phyloP scores from a whole-genome alignment of 2,329 filamentous ascomycete genomes.

The Madurella fahalii region DNA sequence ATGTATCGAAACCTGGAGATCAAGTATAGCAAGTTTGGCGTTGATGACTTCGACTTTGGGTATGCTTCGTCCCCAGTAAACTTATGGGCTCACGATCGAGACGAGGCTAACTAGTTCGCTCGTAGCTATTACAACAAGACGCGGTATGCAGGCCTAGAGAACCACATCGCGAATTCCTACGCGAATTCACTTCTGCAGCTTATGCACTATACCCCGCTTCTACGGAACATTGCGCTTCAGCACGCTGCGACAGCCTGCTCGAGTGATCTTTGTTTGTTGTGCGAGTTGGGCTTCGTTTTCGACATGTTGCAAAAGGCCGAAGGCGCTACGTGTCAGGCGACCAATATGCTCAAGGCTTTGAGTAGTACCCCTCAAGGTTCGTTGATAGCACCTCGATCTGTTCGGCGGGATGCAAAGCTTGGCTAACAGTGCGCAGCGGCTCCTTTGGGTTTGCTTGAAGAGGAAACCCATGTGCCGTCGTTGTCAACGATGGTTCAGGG shows the following conservation, averaged over 20 bases:
- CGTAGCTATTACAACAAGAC: conserved; percentile 86
- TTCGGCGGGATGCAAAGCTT: conserved; percentile 19
- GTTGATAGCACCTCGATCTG: conserved; percentile 18
- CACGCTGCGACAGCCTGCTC: conserved; percentile 85
- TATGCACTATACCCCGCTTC: conserved; percentile 81
- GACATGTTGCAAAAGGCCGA: conserved; percentile 98
- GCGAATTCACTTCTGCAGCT: conserved; percentile 89
- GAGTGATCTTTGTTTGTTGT: conserved; percentile 79
- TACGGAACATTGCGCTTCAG: conserved; percentile 82
- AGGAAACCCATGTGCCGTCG: conserved; percentile 68
- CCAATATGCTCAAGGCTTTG: conserved; percentile 87
- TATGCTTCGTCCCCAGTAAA: conserved; percentile 37
- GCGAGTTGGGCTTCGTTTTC: conserved; percentile 91
- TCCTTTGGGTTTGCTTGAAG: conserved; percentile 77
- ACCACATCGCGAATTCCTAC: conserved; percentile 94
- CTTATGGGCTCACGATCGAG: neutral
- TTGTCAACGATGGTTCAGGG: conserved; percentile 81
- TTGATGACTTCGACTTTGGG: conserved; percentile 99
- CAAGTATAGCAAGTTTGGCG: conserved; percentile 97
- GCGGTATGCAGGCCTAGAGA: conserved; percentile 84
- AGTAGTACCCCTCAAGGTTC: conserved; percentile 73
- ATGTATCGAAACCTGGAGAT: conserved; percentile 96
- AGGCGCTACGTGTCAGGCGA: conserved; percentile 91
- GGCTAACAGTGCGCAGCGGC: conserved; percentile 46
- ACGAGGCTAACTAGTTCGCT: neutral